phyloP scores from a whole-genome alignment of 306 rosid species.

The Lathyrus tuberosus region DNA sequence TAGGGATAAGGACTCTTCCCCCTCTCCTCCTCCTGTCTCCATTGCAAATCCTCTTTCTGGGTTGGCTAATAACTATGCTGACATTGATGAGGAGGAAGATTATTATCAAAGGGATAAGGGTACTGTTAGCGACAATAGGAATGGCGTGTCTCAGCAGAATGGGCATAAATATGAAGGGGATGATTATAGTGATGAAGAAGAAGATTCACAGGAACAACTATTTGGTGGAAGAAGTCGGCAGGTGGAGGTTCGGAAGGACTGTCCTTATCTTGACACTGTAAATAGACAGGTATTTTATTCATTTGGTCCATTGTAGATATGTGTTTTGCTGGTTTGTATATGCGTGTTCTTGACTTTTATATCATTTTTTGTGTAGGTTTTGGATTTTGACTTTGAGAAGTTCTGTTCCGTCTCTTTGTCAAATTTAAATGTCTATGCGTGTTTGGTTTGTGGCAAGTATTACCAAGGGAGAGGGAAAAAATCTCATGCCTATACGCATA shows the following conservation, averaged over 20 bases:
- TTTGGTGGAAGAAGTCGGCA: constrained; percentile 62
- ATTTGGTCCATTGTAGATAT: background rate
- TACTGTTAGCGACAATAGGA: constrained; percentile 33
- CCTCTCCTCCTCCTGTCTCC: constrained; percentile 47
- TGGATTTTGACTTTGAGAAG: constrained; percentile 97
- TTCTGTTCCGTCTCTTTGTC: constrained; percentile 92
- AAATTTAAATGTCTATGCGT: constrained; percentile 90
- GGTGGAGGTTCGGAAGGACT: constrained; percentile 88
- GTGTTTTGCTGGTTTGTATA: constrained; percentile 3
- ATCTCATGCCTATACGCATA: constrained; percentile 98
- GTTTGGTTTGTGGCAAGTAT: constrained; percentile 95
- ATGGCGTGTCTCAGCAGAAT: constrained; percentile 42
- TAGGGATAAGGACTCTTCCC: constrained; percentile 43
- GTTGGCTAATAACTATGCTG: constrained; percentile 59
- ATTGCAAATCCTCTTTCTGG: constrained; percentile 60
- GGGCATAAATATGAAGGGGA: constrained; percentile 49
- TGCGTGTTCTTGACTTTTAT: constrained; percentile 18
- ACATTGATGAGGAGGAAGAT: constrained; percentile 54
- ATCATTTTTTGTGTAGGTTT: constrained; percentile 60
- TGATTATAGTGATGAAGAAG: constrained; percentile 62
- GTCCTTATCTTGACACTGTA: constrained; percentile 95
- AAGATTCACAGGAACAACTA: constrained; percentile 47
- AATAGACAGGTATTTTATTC: constrained; percentile 81
- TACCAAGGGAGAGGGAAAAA: constrained; percentile 96
- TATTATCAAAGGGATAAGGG: constrained; percentile 34